phyloP scores from a whole-genome alignment of 1,284 basidiomycete genomes.

The Sparassis latifolia region DNA sequence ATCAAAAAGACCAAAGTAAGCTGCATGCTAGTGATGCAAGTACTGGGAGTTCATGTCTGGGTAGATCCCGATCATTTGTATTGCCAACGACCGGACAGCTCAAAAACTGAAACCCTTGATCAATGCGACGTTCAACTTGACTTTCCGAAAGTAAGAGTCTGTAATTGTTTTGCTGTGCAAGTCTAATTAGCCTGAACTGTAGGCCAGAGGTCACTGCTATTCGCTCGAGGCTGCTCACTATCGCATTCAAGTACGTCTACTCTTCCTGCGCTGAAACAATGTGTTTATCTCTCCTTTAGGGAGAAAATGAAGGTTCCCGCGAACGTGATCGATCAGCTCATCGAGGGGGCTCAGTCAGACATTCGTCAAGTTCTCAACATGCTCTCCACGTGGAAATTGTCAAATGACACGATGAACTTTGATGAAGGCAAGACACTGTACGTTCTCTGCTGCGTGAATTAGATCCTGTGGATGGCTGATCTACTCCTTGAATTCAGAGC shows the following conservation, averaged over 20 bases:
- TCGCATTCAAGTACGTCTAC: conserved; percentile 73
- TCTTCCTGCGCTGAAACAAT: background rate
- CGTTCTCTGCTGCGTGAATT: conserved; percentile 23
- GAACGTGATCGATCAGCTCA: conserved; percentile 89
- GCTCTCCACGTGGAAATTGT: conserved; percentile 93
- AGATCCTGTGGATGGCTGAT: background rate
- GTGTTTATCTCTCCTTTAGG: conserved; percentile 34
- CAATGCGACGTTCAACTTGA: conserved; percentile 67
- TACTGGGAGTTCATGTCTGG: background rate
- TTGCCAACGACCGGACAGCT: conserved; percentile 85
- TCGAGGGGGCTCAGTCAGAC: conserved; percentile 86
- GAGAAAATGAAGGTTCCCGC: conserved; percentile 90
- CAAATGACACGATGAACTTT: conserved; percentile 74
- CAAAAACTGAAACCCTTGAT: conserved; percentile 90
- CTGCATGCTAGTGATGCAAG: background rate
- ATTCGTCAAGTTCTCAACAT: conserved; percentile 97
- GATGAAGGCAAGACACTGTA: conserved; percentile 88
- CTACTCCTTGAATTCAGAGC: conserved; percentile 40
- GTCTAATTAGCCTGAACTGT: conserved; percentile 2
- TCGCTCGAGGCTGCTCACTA: conserved; percentile 83
- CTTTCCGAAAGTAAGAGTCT: conserved; percentile 64
- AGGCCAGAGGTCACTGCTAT: conserved; percentile 74
- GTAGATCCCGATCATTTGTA: conserved; percentile 95
- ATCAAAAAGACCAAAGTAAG: conserved; percentile 89
- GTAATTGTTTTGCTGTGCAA: background rate